Evolutionary conservation across 495 filamentous ascomycete genomes (phyloP), one percentile per base, ranked within the genome.

Genomic region (Aspergillus indologenus): DNA sequence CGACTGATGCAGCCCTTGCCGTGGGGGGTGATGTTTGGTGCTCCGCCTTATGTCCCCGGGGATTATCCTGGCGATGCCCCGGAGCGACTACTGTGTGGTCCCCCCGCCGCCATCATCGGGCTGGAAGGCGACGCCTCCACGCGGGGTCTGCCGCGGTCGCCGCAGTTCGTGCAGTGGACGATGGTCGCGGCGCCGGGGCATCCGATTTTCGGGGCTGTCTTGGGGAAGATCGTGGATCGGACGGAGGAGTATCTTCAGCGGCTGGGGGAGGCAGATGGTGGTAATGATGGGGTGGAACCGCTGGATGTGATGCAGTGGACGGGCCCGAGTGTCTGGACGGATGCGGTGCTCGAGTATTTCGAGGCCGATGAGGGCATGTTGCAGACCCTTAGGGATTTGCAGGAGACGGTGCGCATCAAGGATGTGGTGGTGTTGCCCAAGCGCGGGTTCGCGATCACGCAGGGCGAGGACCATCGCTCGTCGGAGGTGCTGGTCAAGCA

Each of bases 151-250:
- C 45, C 45, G 9, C 45, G 45, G 12, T 22, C 45, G 7, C 45
- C 45, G 45, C 45, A 47, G 45, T 47, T 47, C 22, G 45, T 47
- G 9, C 45, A 47, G 19, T 47, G 45, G 45, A 47, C 45, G 18
- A 47, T 47, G 45, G 45, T 23, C 19, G 12, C 45, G 1, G 19
- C 22, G 19, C 45, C 45, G 4, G n/a, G 19, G 7, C 45, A 47
- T 22, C 45, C 45, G 7, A 47, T 47, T 18, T 47, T 47, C 45
- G 19, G 5, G 7, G 19, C 11, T 0, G 45, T 47, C 11, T 47
- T 47, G 45, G 18, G 22, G 1, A 11, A 7, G 0, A 47, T 47
- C 18, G 45, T 47, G 7, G 45, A 47, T 3, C 18, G 19, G 7
- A 47, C 45, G 12, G 19, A 20, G 4, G 19, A 21, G 19, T 47